Conservation (phyloP, 495 filamentous ascomycete genomes). For the Penicillium samsonianum region DNA sequence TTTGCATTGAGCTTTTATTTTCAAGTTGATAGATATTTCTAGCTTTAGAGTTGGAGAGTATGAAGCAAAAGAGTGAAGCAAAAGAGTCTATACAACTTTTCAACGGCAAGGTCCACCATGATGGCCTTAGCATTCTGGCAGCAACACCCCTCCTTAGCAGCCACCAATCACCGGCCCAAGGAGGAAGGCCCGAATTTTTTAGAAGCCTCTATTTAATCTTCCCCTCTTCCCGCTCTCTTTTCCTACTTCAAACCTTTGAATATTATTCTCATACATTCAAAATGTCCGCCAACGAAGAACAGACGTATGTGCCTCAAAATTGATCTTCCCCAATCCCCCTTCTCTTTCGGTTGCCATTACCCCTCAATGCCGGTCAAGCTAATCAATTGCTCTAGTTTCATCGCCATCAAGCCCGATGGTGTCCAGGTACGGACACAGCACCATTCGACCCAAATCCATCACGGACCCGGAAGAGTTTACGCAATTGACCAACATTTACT, state of each 20-base stretch:
- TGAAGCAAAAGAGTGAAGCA: not conserved
- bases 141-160: conserved; percentile 25
- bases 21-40: not conserved
- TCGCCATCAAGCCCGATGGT: conserved; percentile 98
- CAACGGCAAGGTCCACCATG: too few species aligned
- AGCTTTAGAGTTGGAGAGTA: not conserved
- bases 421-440: conserved; percentile 74
- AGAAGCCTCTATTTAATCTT: conserved; percentile 36
- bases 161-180: conserved; percentile 23
- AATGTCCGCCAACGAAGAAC: conserved; percentile 74
- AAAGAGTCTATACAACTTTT: too few species aligned
- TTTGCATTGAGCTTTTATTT: not conserved
- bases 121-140: conserved; percentile 14
- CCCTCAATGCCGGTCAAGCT: conserved; percentile 46
- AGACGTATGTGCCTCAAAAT: conserved; percentile 71
- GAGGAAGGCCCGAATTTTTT: conserved; percentile 21
- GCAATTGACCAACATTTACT: conserved; percentile 25
- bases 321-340: conserved; percentile 5
- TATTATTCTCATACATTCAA: conserved; percentile 49
- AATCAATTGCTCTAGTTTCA: conserved; percentile 71
- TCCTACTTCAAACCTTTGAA: conserved; percentile 32
- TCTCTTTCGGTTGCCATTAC: conserved; percentile 12
- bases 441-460: not conserved
- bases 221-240: conserved; percentile 32
- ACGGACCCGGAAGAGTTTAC: conserved; percentile 9